Conservation (phyloP, 148 eudicot genomes). For the Drosera capensis region DNA sequence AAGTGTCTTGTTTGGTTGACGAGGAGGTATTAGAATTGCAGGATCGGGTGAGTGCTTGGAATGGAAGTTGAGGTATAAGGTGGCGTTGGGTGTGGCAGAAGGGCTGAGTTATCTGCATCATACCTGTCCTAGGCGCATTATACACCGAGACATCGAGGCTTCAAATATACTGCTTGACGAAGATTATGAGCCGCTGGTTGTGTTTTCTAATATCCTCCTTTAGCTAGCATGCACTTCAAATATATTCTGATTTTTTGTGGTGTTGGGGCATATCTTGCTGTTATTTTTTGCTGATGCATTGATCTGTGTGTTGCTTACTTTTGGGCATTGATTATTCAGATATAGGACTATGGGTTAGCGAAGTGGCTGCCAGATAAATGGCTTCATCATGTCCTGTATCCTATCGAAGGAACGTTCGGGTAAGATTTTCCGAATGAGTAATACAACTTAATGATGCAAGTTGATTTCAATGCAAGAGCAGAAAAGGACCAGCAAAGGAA, state of each 20-base stretch:
- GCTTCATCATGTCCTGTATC: conserved; percentile 74
- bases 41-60: conserved; percentile 32
- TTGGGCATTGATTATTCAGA: conserved; percentile 32
- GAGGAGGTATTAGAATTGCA: conserved; percentile 15
- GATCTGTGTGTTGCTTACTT: background rate
- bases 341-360: conserved; percentile 90
- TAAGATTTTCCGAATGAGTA: no score
- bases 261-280: no score
- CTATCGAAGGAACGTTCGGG: conserved; percentile 98
- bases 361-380: conserved; percentile 96
- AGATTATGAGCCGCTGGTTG: conserved; percentile 69
- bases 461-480: no score
- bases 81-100: conserved; percentile 72
- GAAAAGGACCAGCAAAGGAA: no score
- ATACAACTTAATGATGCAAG: no score
- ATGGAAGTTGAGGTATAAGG: conserved; percentile 60
- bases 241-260: background rate
- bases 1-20: background rate
- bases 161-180: conserved; percentile 73
- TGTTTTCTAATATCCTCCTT: background rate
- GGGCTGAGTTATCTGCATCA: conserved; percentile 82
- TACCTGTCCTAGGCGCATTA: conserved; percentile 73
- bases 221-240: background rate
- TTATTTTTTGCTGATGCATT: conserved; percentile 2
- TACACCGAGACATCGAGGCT: conserved; percentile 92